Percentiles rank a stretch among this genome's conserved stretches.
These are phyloP conservation scores for Sugiyamaella lignohabitans DNA, from an alignment of 805 yeast genomes.

Conservation along the genomic window DNA sequence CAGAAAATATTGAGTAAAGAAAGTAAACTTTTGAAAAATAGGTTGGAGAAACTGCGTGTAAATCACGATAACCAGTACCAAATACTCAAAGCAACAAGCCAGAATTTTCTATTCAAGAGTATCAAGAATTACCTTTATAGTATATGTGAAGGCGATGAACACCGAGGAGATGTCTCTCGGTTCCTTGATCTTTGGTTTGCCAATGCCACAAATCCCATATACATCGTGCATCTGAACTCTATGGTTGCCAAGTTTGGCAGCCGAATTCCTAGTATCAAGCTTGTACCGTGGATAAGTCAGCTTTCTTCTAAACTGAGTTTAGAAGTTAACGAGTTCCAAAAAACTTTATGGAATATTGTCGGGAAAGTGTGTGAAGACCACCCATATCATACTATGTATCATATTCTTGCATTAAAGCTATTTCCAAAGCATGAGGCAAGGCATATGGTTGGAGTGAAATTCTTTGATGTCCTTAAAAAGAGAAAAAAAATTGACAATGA, in stretches of 20 bases:
- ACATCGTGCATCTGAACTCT: constrained; percentile 33
- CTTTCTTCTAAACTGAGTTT: constrained; percentile 60
- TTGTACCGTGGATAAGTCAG: constrained; percentile 79
- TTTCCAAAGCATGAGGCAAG: constrained; percentile 1
- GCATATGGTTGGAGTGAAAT: constrained; percentile 12
- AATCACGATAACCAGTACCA: background rate
- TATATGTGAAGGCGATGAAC: constrained; percentile 7
- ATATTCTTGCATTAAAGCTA: constrained; percentile 21
- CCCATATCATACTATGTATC: constrained; percentile 69
- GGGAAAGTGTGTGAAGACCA: constrained; percentile 44
- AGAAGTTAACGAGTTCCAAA: constrained; percentile 50
- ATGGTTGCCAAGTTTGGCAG: constrained; percentile 36
- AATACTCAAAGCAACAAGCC: background rate
- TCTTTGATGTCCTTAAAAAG: constrained; percentile 11
- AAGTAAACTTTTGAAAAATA: background rate
- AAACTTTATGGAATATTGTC: constrained; percentile 43
- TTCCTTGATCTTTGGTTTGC: constrained; percentile 83
- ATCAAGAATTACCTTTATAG: constrained; percentile 6
- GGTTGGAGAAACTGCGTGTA: background rate
- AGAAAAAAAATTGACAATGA: background rate
- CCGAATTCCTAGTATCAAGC: constrained; percentile 49
- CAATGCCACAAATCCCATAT: constrained; percentile 37
- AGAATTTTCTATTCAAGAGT: constrained; percentile 1
- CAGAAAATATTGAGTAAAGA: background rate
- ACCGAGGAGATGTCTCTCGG: constrained; percentile 48